These are phyloP conservation scores for Claviceps sp. DNA, from an alignment of 2,329 filamentous ascomycete genomes.

Conservation along the genomic window DNA sequence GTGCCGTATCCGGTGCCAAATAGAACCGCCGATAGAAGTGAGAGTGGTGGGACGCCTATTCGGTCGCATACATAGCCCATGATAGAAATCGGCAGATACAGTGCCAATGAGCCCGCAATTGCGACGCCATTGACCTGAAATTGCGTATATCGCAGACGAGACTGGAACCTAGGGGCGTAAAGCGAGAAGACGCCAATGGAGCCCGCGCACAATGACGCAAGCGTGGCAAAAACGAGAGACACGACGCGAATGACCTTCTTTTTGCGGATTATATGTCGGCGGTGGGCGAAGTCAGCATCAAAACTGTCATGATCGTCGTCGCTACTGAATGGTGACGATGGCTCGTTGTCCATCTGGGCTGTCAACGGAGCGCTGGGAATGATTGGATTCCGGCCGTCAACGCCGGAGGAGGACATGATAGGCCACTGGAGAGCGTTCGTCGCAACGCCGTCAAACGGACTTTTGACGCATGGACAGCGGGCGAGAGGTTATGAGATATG, in stretches of 20 bases:
- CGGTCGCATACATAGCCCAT: slow-evolving; percentile 90
- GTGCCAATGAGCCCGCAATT: slow-evolving; percentile 72
- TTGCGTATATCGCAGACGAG: slow-evolving; percentile 75
- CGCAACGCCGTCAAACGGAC: not conserved
- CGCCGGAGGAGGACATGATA: slow-evolving; percentile 3
- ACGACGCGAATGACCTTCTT: slow-evolving; percentile 26
- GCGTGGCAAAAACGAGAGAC: slow-evolving; percentile 40
- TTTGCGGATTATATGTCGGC: slow-evolving; percentile 12
- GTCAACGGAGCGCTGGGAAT: not conserved
- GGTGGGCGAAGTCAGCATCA: slow-evolving; percentile 8
- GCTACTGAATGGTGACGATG: slow-evolving; percentile 2
- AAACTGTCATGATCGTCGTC: slow-evolving; percentile 7
- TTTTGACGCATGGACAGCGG: not conserved
- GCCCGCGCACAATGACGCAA: slow-evolving; percentile 63
- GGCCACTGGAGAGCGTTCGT: not conserved
- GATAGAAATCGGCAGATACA: slow-evolving; percentile 84
- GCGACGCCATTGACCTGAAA: slow-evolving; percentile 84
- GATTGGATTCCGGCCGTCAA: slow-evolving; percentile 1
- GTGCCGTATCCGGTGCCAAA: slow-evolving; percentile 75
- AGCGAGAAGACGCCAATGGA: slow-evolving; percentile 90
- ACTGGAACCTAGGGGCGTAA: slow-evolving; percentile 83
- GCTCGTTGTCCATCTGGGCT: not conserved
- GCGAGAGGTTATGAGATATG: not conserved
- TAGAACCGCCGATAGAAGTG: slow-evolving; percentile 55
- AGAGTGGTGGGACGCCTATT: slow-evolving; percentile 64